These are phyloP conservation scores for Pharus latifolius DNA, from an alignment of 176 grass and related monocot genomes.

Conservation along the genomic window DNA sequence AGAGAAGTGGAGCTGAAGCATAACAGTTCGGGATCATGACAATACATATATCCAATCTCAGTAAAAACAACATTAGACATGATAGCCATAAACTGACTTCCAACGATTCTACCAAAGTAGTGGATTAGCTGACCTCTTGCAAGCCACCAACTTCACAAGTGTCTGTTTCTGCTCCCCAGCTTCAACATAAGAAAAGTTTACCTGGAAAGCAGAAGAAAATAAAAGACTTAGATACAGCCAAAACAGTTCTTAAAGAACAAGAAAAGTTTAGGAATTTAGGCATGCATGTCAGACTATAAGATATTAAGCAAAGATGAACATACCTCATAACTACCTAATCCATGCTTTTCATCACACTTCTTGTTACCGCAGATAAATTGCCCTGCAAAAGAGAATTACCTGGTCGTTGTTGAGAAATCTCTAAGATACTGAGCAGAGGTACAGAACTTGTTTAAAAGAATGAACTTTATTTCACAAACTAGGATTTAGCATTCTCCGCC, in stretches of 20 bases:
- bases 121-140: slow-evolving; percentile 48
- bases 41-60: neutral
- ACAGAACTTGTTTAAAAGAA: neutral
- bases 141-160: slow-evolving; percentile 92
- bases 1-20: neutral
- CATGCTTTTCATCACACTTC: slow-evolving; percentile 56
- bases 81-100: neutral
- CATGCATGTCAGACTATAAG: neutral
- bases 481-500: neutral
- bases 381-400: slow-evolving; percentile 21
- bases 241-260: neutral
- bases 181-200: slow-evolving; percentile 96
- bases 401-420: neutral
- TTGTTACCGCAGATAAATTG: slow-evolving; percentile 93
- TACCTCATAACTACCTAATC: slow-evolving; percentile 89
- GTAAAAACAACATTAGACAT: neutral
- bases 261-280: neutral
- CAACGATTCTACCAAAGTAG: neutral
- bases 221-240: neutral
- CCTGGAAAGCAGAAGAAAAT: slow-evolving; percentile 24
- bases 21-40: neutral
- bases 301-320: slow-evolving; percentile 1
- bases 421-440: neutral
- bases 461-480: neutral
- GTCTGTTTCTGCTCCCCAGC: slow-evolving; percentile 76